Evolutionary conservation across 192 early-diverging fungal species (phyloP).

Genomic region (Neocallimastix lanati): DNA sequence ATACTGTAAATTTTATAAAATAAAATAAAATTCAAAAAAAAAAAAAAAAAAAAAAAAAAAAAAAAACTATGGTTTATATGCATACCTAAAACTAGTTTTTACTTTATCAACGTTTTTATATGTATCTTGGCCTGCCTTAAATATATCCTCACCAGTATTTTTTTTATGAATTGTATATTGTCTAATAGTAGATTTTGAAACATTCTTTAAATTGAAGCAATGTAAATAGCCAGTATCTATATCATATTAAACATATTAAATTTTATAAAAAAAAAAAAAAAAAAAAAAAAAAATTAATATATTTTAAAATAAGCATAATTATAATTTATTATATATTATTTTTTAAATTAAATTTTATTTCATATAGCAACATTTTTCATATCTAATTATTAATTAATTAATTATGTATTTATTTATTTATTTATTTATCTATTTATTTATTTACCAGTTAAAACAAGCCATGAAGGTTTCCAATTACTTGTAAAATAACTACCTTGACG

Average conservation of each 20-base stretch:
- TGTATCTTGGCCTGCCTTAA: not conserved
- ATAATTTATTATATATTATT: too few relatives aligned
- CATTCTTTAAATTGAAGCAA: slow-evolving; percentile 7
- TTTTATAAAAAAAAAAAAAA: too few relatives aligned
- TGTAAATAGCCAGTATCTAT: slow-evolving; percentile 14
- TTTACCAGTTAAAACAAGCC: slow-evolving; percentile 10
- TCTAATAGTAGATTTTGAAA: not conserved
- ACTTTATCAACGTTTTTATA: not conserved
- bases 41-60: not conserved
- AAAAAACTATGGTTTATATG: not conserved
- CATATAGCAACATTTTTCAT: too few relatives aligned
- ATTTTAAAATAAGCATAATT: too few relatives aligned
- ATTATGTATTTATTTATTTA: too few relatives aligned
- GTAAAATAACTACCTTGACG: slow-evolving; percentile 4
- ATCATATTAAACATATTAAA: too few relatives aligned
- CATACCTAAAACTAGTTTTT: not conserved
- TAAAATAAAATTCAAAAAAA: too few relatives aligned
- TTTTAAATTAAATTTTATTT: too few relatives aligned
- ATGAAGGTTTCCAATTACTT: slow-evolving; percentile 9
- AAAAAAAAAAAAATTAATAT: too few relatives aligned
- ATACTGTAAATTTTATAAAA: too few relatives aligned
- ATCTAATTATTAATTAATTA: too few relatives aligned
- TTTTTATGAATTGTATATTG: not conserved
- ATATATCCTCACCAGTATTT: not conserved
- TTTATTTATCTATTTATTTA: too few relatives aligned